Percentiles rank a stretch among this genome's conserved stretches.
phyloP scores from a whole-genome alignment of 2,329 filamentous ascomycete species.

The Mariannaea sp. region DNA sequence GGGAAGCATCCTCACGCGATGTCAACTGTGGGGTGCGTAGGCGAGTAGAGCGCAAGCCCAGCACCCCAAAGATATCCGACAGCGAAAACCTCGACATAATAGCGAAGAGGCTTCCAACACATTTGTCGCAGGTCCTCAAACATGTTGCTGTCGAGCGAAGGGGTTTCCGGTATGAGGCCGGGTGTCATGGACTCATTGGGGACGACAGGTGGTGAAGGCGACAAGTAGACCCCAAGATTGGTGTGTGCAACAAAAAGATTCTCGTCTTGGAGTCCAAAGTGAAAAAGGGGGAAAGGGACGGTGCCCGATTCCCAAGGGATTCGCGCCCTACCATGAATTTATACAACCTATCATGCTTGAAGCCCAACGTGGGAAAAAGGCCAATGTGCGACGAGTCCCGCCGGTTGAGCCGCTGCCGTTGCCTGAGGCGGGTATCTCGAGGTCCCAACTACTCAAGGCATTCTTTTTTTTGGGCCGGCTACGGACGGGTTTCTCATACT shows the following conservation, averaged over 20 bases:
- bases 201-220: not conserved
- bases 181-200: too few relatives aligned
- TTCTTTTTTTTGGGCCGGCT: not conserved
- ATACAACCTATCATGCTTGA: not conserved
- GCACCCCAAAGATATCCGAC: slow-evolving; percentile 26
- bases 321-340: not conserved
- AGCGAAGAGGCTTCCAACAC: slow-evolving; percentile 3
- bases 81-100: slow-evolving; percentile 18
- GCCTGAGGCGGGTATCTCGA: slow-evolving; percentile 2
- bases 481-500: not conserved
- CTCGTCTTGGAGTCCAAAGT: not conserved
- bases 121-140: not conserved
- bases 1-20: slow-evolving; percentile 22
- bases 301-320: not conserved
- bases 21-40: slow-evolving; percentile 18
- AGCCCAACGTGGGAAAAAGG: not conserved
- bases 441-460: not conserved
- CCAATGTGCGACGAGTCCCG: not conserved
- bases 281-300: not conserved
- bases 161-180: not conserved
- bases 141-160: slow-evolving; percentile 11
- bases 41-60: slow-evolving; percentile 21
- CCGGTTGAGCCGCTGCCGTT: not conserved
- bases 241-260: not conserved
- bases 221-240: not conserved